A percentile compares a stretch with the other conserved stretches of the same genome.
Conservation (phyloP, 2,329 filamentous ascomycete genomes). For the Zymoseptoria tritici region DNA sequence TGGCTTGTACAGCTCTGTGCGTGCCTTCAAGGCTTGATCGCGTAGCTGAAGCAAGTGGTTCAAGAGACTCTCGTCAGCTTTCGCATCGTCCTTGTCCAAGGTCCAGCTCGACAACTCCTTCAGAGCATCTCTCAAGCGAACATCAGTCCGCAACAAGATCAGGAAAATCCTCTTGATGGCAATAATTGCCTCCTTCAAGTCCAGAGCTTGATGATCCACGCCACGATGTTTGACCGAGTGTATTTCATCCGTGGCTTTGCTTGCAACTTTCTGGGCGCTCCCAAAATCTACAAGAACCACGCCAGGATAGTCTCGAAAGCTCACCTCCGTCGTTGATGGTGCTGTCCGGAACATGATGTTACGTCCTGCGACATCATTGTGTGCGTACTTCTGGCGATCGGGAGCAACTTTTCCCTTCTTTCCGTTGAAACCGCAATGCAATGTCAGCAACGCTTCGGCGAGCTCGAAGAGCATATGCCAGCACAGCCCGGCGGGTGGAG, state of each 20-base stretch:
- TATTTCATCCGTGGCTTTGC: not conserved
- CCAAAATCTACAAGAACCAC: not conserved
- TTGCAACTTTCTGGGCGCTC: not conserved
- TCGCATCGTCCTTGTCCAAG: not conserved
- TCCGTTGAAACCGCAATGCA: not conserved
- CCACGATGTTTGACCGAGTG: not conserved
- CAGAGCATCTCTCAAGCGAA: not conserved
- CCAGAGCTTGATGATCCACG: not conserved
- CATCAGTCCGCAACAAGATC: not conserved
- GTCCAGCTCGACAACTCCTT: not conserved
- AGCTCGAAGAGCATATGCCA: not conserved
- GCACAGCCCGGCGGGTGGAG: not conserved
- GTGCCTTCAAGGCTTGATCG: not conserved
- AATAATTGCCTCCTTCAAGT: not conserved
- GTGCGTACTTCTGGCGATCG: not conserved
- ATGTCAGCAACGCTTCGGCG: not conserved
- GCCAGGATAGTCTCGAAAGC: not conserved
- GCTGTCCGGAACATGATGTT: not conserved
- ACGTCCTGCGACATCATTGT: not conserved
- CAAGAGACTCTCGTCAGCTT: not conserved
- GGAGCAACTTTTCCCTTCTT: too few species aligned
- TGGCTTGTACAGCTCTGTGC: not conserved
- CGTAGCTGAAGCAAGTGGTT: not conserved
- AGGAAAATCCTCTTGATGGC: not conserved
- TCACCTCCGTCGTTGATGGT: not conserved